Base-by-base conservation (phyloP, 305 asterid genomes). In the Fraxinus sp. region DNA sequence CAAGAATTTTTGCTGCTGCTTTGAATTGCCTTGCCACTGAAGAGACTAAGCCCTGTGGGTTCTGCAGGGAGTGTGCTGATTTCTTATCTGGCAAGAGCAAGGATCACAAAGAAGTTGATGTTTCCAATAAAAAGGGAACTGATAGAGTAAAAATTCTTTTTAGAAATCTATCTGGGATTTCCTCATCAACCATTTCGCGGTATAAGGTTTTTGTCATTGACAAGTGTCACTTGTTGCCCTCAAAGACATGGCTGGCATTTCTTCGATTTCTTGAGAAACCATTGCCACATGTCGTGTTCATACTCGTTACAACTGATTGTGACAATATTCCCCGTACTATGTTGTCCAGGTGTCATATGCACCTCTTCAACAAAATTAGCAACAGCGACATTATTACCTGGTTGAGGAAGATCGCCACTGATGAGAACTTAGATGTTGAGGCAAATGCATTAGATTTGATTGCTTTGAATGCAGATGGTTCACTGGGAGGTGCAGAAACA, bases 401-500 rank as follows among this genome's bases (percentile, higher is more conserved):
- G 41, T 86, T 96, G 77, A 88, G 83, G 90, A 94, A 90, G 90
- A 91, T 96, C 26, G 90, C 88, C 35, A 16, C 66, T 16, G 93
- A 89, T 10, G 98, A 93, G 85, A 91, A 90, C 28, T 76, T 93
- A 78, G 97, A 94, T 64, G 90, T 93, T 14, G 98, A 94, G 57
- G n/a, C 87, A 5, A 94, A 94, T 81, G 98, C 98, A 18, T 78
- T 96, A 13, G 95, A 96, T 81, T 80, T 96, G 89, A 94, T 96
- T 77, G 97, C 97, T 74, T 80, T 86, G 37, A 93, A 89, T 88
- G 97, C 97, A 18, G 94, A 92, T 91, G 99, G 99, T 77, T 96
- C 99, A 0, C 89, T 93, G 59, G 91, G 93, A 33, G 99, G 93
- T 84, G 99, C 98, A 22, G 97, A 95, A 86, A 94, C 95, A 32